Conservation (phyloP, 202 grass and related monocot species). For the Cymbopogon flexuosus region DNA sequence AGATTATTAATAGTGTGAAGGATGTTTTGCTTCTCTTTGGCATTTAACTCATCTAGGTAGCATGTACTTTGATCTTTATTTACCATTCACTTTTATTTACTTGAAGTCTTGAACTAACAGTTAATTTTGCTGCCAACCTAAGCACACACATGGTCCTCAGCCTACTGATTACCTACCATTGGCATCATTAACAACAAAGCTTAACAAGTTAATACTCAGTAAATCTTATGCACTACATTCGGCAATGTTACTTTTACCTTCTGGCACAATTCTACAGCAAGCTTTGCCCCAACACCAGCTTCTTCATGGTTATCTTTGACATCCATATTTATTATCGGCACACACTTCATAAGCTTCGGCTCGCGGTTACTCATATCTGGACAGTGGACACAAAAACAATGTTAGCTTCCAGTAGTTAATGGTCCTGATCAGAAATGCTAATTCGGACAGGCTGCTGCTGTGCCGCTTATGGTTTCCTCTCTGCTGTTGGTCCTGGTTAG, state of each 20-base stretch:
- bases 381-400: conserved; percentile 18
- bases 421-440: neutral
- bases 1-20: neutral
- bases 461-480: neutral
- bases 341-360: conserved; percentile 57
- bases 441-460: neutral
- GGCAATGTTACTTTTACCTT: conserved; percentile 48
- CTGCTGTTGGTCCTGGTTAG: neutral
- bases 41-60: neutral
- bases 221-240: conserved; percentile 8
- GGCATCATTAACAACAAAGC: neutral
- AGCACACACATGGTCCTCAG: neutral
- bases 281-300: conserved; percentile 81
- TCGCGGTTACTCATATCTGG: conserved; percentile 91
- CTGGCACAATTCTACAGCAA: conserved; percentile 85
- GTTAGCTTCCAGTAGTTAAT: neutral
- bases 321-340: conserved; percentile 88
- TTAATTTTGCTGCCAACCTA: neutral
- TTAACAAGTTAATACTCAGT: neutral
- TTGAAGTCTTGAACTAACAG: neutral
- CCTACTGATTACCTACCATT: neutral
- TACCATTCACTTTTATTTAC: conserved; percentile 11
- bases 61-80: neutral
- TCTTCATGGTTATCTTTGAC: conserved; percentile 99
- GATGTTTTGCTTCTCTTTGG: neutral